These are phyloP conservation scores for Schwanniomyces pseudopolymorphus DNA, from an alignment of 805 yeast genomes.

Conservation along the genomic window DNA sequence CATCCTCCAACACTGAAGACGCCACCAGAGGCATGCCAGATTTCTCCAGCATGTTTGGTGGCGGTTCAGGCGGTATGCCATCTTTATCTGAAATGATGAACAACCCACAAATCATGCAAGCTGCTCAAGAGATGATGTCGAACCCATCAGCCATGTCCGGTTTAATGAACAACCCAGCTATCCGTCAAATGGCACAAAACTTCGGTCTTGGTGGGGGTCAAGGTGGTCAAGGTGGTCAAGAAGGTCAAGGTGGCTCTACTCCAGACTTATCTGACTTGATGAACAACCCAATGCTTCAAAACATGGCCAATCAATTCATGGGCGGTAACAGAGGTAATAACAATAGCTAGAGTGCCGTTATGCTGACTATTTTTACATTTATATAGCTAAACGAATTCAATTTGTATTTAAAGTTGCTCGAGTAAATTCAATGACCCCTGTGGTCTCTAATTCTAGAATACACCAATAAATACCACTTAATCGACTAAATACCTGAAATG, in stretches of 20 bases:
- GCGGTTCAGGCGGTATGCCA: conserved; percentile 73
- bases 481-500: too few species aligned
- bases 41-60: conserved; percentile 67
- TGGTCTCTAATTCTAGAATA: not conserved
- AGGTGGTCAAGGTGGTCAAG: conserved; percentile 37
- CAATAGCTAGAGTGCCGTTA: not conserved
- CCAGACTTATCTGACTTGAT: conserved; percentile 70
- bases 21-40: conserved; percentile 62
- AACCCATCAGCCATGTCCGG: conserved; percentile 75
- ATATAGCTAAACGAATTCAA: not conserved
- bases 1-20: conserved; percentile 34
- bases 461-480: not conserved
- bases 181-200: conserved; percentile 80
- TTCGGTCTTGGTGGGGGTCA: conserved; percentile 52
- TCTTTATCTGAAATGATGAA: conserved; percentile 68
- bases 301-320: conserved; percentile 70
- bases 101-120: conserved; percentile 90
- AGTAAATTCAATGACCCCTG: not conserved
- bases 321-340: conserved; percentile 37
- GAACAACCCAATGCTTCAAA: conserved; percentile 77
- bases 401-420: not conserved
- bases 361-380: not conserved
- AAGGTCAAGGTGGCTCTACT: conserved; percentile 34
- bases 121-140: conserved; percentile 85
- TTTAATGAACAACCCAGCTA: conserved; percentile 76